Base-by-base conservation (phyloP, 352 stramenopile species). In the Globisporangium uncinulatum region DNA sequence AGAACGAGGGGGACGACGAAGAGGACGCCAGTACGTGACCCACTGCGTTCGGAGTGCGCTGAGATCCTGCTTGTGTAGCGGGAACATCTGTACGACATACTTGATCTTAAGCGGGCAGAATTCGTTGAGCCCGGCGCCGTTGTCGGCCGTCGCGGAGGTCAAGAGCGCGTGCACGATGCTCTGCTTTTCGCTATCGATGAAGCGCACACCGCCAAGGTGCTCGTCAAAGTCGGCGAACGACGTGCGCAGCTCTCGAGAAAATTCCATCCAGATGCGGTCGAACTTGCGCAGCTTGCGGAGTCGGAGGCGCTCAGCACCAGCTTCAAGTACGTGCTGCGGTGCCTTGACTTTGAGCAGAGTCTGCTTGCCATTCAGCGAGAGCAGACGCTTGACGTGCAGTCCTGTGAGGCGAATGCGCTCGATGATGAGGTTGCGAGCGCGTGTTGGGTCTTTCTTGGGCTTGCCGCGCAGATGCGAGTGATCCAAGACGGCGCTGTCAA, bases 21-120 rank as follows among this genome's bases (percentile, higher is more conserved):
- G 15, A 6, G 47, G 31, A 20, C 73, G 65, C 87, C 88, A 96
- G 63, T 83, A 96, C 19, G 79, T 91, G 36, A 96, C 79, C 87
- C 89, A 96, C 21, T 75, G 59, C 14, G 55, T 64, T 32, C 85
- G 72, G 19, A 97, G 61, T 21, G 67, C 43, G 1, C 69, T 53
- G 14, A 96, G 60, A 32, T 91, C 76, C 45, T 87, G 75, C 56
- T 95, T 97, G 65, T 97, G 89, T 8, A 96, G 73, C 20, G 89
- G 89, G 57, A 95, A 91, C 76, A 95, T 92, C 21, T 87, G 73
- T 37, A 89, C 59, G 15, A 97, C 86, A 54, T 83, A 77, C 54
- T 79, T 74, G 47, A 65, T 59, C 34, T 81, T 81, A 34, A 91
- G 64, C 19, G 78, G 60, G 34, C 81, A 86, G 31, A 72, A 79